Base-by-base conservation (phyloP, 164 flowering plant genomes). In the Buxus sempervirens region DNA sequence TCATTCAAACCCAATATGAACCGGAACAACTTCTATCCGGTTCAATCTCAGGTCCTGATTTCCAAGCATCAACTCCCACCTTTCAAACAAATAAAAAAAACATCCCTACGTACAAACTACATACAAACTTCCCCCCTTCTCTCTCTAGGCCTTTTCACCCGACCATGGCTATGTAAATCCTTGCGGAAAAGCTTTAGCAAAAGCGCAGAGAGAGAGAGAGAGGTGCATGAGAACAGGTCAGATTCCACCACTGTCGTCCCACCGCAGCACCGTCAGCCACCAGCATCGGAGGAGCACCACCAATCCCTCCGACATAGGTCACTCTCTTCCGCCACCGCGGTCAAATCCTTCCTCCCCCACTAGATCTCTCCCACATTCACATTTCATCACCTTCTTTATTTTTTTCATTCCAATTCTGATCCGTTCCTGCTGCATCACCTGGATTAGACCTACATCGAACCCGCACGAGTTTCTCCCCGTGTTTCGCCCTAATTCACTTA, bases 171-270 rank as follows among this genome's bases (percentile, higher is more conserved):
- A 32, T 32, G n/a, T n/a, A n/a, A n/a, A n/a, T n/a, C n/a, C n/a
- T n/a, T n/a, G n/a, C n/a, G 59, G 22, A 22, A 56, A 32, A 32
- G 38, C 38, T 32, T 32, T 3, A 32, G 38, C 51, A 10, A 56
- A 26, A 56, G 60, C 21, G 60, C 3, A 7, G 38, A 57, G 60
- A 57, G 60, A 57, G 60, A 57, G 60, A 57, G 22, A 57, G 22
- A 57, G 60, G 60, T 32, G 38, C 38, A 32, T 9, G 8, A 57
- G 26, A 25, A 26, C 26, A 23, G 60, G 60, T 57, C 28, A 57
- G 60, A 23, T 45, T 45, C 51, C 51, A 32, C 38, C 38, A 32
- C 38, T 32, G 3, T 32, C 38, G 38, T 32, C 7, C 38, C 3
- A 32, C 7, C 38, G 3, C 38, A 45, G 10, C 51, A 45, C 51